Base-by-base conservation (phyloP, 495 filamentous ascomycete genomes). In the Aspergillus funiculosus region DNA sequence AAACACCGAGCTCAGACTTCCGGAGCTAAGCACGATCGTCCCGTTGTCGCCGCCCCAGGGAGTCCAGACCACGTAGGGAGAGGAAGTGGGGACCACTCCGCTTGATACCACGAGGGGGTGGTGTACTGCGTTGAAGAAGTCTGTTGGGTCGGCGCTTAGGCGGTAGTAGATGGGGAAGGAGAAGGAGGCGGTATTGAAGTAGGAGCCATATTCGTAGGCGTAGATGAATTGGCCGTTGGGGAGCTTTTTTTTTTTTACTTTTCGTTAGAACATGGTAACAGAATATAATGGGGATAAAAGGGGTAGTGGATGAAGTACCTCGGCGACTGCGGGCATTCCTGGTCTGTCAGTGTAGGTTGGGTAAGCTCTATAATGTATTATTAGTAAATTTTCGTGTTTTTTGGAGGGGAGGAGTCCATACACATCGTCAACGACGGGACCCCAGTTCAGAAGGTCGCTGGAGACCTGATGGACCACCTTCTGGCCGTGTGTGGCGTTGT, bases 391-490 rank as follows among this genome's bases (percentile, higher is more conserved):
- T 0, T 11, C 8, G n/a, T n/a, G n/a, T n/a, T 15, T 18, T 15
- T 14, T 13, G 14, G 17, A 17, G 20, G 11, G 15, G 8, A 15
- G 19, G 6, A 6, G 13, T 9, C 28, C 63, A 18, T 63, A 67
- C 64, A 84, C 78, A 57, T 86, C 83, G 39, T 83, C 67, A 17
- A 84, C 74, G 6, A 72, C 60, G 6, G 72, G 51, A 6, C 68
- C 73, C 83, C 83, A 87, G 3, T 49, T 73, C 28, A 64, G 59
- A 17, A 82, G 55, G 59, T 86, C 76, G 0, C 59, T 68, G 4
- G 77, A 75, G 8, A 65, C 66, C 52, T 84, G 79, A 52, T 85
- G 80, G 4, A 71, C 71, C 19, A 87, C 61, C 48, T 85, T 85
- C 59, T 87, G 83, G 18, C 81, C 81, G 51, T 87, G 65, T 1